Evolutionary conservation across 345 rosid genomes (phyloP), one percentile per base, ranked within the genome.

Genomic region (Litchi chinensis): DNA sequence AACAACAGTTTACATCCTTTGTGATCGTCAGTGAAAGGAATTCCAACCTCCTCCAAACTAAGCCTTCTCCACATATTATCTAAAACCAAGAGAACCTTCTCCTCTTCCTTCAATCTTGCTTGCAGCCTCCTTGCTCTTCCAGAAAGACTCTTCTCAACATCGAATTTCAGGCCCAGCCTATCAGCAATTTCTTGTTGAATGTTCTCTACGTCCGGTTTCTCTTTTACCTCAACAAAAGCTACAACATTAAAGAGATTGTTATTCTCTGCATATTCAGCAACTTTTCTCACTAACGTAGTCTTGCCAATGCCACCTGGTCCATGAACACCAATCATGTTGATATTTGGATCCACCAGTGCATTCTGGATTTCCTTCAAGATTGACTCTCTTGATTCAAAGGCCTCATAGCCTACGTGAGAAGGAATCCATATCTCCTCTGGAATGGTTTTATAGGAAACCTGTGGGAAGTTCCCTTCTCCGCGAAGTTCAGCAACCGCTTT

Each of bases 31-130:
- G n/a, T 46, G 6, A 0, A n/a, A 26, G 88, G 86, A 69, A 87
- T 85, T 16, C 90, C 90, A 0, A 85, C 73, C 8, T 52, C 52
- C 7, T 67, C 71, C 21, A 85, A 8, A 59, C 80, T 59, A 7
- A 87, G 50, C 10, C 6, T 15, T 9, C 0, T 52, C 89, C 87
- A 81, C 5, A 86, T 1, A 73, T 86, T 73, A 50, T 86, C 84
- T 2, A 86, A 70, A 63, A 86, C 32, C 4, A 86, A 1, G 2
- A 85, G 86, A 50, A 75, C 21, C 50, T 71, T 81, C 21, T n/a
- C n/a, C n/a, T 48, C 76, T 22, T 76, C 21, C 54, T 50, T 76
- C 48, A 81, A 10, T 22, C 77, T 77, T 32, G 22, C 40, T 0
- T 39, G 48, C 3, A 79, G 64, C 37, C 22, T 56, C 21, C 0